These are phyloP conservation scores for Geotrichum restrictum DNA, from an alignment of 1,139 yeast genomes.

Conservation along the genomic window DNA sequence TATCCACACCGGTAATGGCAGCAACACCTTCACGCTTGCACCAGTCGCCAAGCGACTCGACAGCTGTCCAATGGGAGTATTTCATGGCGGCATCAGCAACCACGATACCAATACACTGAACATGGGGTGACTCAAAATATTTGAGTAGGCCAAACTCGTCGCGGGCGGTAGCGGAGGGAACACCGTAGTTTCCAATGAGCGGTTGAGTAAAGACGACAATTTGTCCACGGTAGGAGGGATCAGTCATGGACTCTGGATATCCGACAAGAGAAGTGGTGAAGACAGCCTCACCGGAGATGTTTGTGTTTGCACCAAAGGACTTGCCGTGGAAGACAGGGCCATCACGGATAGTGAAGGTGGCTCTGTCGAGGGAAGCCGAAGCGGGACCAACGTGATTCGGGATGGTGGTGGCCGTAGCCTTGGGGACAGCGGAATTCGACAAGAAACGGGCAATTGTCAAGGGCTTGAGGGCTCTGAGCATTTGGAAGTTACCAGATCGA, in stretches of 20 bases:
- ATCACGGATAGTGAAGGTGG: slow-evolving; percentile 83
- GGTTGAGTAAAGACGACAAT: slow-evolving; percentile 96
- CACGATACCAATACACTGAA: slow-evolving; percentile 92
- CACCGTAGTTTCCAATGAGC: slow-evolving; percentile 95
- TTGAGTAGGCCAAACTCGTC: slow-evolving; percentile 82
- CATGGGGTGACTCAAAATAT: slow-evolving; percentile 84
- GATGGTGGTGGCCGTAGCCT: neutral
- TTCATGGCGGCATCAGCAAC: slow-evolving; percentile 93
- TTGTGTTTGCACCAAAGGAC: slow-evolving; percentile 91
- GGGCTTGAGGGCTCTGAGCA: slow-evolving; percentile 11
- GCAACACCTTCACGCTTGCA: slow-evolving; percentile 95
- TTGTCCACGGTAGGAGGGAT: slow-evolving; percentile 95
- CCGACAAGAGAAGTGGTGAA: slow-evolving; percentile 97
- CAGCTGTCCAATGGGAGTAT: slow-evolving; percentile 98
- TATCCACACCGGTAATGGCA: slow-evolving; percentile 94
- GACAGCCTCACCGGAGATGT: slow-evolving; percentile 93
- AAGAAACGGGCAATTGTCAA: neutral
- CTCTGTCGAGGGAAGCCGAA: slow-evolving; percentile 55
- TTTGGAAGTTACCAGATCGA: slow-evolving; percentile 8
- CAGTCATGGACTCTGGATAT: slow-evolving; percentile 98
- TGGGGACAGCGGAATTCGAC: neutral
- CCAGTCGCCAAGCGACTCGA: slow-evolving; percentile 91
- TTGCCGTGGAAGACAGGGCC: slow-evolving; percentile 92
- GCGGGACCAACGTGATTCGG: slow-evolving; percentile 27
- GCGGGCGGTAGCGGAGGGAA: slow-evolving; percentile 74